Evolutionary conservation across 257 asterid species (phyloP).

Genomic region (Nicotiana knightiana): DNA sequence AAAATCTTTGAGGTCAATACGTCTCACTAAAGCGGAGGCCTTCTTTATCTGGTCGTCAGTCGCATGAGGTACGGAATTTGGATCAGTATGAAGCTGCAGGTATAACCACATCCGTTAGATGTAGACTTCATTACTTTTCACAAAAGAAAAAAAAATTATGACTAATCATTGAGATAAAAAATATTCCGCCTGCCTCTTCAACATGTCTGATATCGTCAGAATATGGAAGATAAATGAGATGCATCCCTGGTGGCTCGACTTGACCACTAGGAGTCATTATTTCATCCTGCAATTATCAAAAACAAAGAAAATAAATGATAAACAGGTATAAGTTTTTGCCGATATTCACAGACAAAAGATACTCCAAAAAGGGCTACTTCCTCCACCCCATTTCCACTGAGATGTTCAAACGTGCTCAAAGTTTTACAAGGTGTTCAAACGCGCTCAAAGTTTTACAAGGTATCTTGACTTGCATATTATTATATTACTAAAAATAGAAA

Average conservation of each 20-base stretch:
- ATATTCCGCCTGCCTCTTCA: constrained; percentile 68
- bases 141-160: not conserved
- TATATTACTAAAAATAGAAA: not conserved
- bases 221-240: constrained; percentile 89
- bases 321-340: not conserved
- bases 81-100: constrained; percentile 58
- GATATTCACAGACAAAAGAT: not conserved
- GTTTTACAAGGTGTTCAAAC: not conserved
- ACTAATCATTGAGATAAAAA: not conserved
- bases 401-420: not conserved
- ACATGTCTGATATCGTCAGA: constrained; percentile 84
- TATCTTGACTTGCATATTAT: not conserved
- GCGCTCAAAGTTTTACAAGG: not conserved
- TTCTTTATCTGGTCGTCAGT: constrained; percentile 74
- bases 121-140: not conserved
- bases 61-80: constrained; percentile 48
- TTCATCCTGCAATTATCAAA: constrained; percentile 62
- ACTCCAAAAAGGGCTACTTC: not conserved
- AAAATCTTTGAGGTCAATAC: constrained; percentile 75
- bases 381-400: not conserved
- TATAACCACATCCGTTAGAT: not conserved
- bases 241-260: constrained; percentile 99
- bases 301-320: not conserved
- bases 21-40: constrained; percentile 63
- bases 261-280: constrained; percentile 67